Conservation (phyloP, 2,329 filamentous ascomycete genomes). For the Pyrenophora graminea region DNA sequence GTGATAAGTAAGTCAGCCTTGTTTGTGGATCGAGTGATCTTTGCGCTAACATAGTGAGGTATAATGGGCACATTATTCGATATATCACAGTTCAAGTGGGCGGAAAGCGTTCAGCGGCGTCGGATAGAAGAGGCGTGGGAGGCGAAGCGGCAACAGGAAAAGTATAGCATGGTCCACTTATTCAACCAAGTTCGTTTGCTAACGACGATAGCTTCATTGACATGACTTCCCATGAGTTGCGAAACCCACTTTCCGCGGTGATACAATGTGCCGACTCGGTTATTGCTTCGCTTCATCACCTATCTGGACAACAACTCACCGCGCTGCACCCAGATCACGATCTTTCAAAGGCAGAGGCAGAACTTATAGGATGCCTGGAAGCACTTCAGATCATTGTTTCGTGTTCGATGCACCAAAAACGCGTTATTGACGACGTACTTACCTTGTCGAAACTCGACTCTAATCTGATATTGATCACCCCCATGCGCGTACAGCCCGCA, state of each 20-base stretch:
- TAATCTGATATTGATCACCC: slow-evolving; percentile 33
- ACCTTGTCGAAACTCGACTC: slow-evolving; percentile 41
- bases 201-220: slow-evolving; percentile 32
- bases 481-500: slow-evolving; percentile 26
- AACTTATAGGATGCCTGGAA: slow-evolving; percentile 35
- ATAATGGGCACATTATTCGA: slow-evolving; percentile 45
- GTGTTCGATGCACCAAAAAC: slow-evolving; percentile 49
- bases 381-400: slow-evolving; percentile 38
- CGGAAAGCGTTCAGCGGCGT: slow-evolving; percentile 41
- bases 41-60: slow-evolving; percentile 7
- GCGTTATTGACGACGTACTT: slow-evolving; percentile 49
- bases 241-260: slow-evolving; percentile 44
- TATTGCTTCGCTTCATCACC: slow-evolving; percentile 35
- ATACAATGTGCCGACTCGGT: slow-evolving; percentile 51
- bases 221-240: slow-evolving; percentile 46
- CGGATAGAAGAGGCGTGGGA: slow-evolving; percentile 44
- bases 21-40: too few relatives aligned
- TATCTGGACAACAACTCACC: slow-evolving; percentile 9
- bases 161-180: slow-evolving; percentile 13
- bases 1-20: slow-evolving; percentile 23
- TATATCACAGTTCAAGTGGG: slow-evolving; percentile 46
- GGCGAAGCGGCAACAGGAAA: slow-evolving; percentile 45
- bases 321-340: slow-evolving; percentile 6
- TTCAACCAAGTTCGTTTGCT: neutral
- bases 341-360: slow-evolving; percentile 14